Evolutionary conservation across 2,329 filamentous ascomycete genomes (phyloP).

Genomic region (Fusarium odoratissimum): DNA sequence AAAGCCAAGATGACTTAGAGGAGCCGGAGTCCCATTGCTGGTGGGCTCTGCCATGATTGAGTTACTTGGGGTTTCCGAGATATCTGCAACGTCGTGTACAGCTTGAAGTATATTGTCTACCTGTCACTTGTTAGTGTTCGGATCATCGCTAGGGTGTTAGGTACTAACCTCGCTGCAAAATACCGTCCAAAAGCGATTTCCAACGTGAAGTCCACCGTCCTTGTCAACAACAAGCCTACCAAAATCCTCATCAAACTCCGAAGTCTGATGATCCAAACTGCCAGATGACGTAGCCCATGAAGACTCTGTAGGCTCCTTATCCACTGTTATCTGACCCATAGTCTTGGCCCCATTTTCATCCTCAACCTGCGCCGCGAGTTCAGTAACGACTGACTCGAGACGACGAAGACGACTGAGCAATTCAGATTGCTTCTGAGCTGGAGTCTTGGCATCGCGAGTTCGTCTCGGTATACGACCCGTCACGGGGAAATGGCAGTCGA

Average conservation of each 20-base stretch:
- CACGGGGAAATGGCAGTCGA: constrained; percentile 49
- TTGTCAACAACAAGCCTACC: constrained; percentile 44
- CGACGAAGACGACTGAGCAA: constrained; percentile 45
- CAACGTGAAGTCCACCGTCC: constrained; percentile 44
- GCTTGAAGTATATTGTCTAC: constrained; percentile 48
- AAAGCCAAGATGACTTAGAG: constrained; percentile 30
- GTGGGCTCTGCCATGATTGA: neutral
- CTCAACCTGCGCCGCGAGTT: constrained; percentile 47
- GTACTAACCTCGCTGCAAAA: constrained; percentile 46
- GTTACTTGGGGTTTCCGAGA: constrained; percentile 2
- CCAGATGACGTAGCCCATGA: constrained; percentile 5
- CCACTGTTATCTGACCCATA: constrained; percentile 20
- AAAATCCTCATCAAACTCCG: constrained; percentile 47
- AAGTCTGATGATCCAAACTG: neutral
- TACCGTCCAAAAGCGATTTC: constrained; percentile 49
- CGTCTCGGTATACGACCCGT: constrained; percentile 48
- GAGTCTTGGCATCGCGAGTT: constrained; percentile 35
- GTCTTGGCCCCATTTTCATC: constrained; percentile 35
- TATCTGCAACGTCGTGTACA: constrained; percentile 43
- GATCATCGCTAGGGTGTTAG: accelerated
- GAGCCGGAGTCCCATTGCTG: neutral
- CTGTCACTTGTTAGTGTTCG: constrained; percentile 15
- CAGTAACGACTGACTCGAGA: constrained; percentile 48
- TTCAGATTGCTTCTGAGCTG: constrained; percentile 47
- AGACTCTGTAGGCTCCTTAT: constrained; percentile 12